These are phyloP conservation scores for Cladophialophora immunda DNA, from an alignment of 2,329 filamentous ascomycete species.

Conservation along the genomic window DNA sequence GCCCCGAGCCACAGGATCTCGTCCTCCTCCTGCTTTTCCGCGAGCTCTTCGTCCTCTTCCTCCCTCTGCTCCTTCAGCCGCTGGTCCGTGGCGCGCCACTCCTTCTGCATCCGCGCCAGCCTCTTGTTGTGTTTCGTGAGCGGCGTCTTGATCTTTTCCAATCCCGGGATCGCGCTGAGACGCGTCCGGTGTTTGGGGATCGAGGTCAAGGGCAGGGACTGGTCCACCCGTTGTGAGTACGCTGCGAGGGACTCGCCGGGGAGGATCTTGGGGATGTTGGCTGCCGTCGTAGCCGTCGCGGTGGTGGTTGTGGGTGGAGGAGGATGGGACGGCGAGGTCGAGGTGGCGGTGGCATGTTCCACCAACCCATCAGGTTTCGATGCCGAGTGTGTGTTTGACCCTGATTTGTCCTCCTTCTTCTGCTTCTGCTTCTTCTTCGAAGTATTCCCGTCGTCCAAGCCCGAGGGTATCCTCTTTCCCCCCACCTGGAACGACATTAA, in stretches of 20 bases:
- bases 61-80: slow-evolving; percentile 75
- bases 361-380: slow-evolving; percentile 38
- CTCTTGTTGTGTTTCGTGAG: slow-evolving; percentile 85
- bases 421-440: slow-evolving; percentile 56
- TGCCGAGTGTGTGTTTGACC: slow-evolving; percentile 39
- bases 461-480: slow-evolving; percentile 66
- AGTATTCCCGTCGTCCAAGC: slow-evolving; percentile 72
- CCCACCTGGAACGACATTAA: slow-evolving; percentile 78
- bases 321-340: not conserved
- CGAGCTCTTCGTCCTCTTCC: slow-evolving; percentile 74
- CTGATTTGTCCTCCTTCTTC: slow-evolving; percentile 27
- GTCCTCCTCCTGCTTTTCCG: slow-evolving; percentile 69
- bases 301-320: not conserved
- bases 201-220: slow-evolving; percentile 78
- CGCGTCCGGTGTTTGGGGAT: slow-evolving; percentile 63
- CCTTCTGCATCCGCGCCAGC: slow-evolving; percentile 68
- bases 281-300: slow-evolving; percentile 25
- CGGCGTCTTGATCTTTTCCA: slow-evolving; percentile 62
- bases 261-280: slow-evolving; percentile 67
- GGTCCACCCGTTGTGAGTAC: slow-evolving; percentile 83
- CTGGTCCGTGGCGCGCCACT: slow-evolving; percentile 65
- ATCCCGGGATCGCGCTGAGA: slow-evolving; percentile 65
- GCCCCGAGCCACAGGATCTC: slow-evolving; percentile 69
- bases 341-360: not conserved
- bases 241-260: slow-evolving; percentile 85